Conservation (phyloP, 768 basidiomycete species). For the Cystofilobasidium macerans region DNA sequence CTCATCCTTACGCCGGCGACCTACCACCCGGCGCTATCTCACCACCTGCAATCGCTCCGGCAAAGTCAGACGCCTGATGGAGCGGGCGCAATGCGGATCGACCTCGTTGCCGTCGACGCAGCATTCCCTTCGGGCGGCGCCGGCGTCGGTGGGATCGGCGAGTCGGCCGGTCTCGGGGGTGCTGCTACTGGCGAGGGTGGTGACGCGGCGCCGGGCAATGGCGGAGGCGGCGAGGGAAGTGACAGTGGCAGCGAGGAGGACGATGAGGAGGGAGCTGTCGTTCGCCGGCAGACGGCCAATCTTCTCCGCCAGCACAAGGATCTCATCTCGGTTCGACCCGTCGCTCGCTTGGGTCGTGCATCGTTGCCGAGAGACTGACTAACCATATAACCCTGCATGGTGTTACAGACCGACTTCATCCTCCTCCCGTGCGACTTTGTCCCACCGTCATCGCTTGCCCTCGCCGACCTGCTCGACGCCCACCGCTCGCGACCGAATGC, state of each 20-base stretch:
- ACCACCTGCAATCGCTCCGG: constrained; percentile 25
- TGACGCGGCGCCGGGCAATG: neutral
- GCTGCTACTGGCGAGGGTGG: too few relatives aligned
- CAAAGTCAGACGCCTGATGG: constrained; percentile 13
- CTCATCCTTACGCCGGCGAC: constrained; percentile 25
- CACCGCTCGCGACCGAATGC: constrained; percentile 49
- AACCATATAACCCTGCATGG: too few relatives aligned
- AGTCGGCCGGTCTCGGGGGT: too few relatives aligned
- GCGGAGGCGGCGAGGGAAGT: neutral
- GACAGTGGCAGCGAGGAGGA: neutral
- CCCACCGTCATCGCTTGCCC: constrained; percentile 59
- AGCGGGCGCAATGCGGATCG: constrained; percentile 15
- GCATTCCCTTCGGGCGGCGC: neutral
- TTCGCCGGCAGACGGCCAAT: constrained; percentile 23
- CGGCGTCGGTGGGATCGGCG: too few relatives aligned
- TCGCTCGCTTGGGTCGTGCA: too few relatives aligned
- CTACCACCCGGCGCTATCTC: constrained; percentile 20
- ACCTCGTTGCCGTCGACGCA: constrained; percentile 19
- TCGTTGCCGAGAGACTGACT: too few relatives aligned
- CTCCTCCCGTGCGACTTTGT: constrained; percentile 85
- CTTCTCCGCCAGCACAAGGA: constrained; percentile 15
- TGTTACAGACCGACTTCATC: constrained; percentile 66
- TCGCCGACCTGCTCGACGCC: constrained; percentile 62
- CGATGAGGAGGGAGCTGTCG: constrained; percentile 8
- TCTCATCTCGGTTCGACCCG: constrained; percentile 4